These are phyloP conservation scores for Astrothelium macrocarpum DNA, from an alignment of 495 filamentous ascomycete species.

Conservation along the genomic window DNA sequence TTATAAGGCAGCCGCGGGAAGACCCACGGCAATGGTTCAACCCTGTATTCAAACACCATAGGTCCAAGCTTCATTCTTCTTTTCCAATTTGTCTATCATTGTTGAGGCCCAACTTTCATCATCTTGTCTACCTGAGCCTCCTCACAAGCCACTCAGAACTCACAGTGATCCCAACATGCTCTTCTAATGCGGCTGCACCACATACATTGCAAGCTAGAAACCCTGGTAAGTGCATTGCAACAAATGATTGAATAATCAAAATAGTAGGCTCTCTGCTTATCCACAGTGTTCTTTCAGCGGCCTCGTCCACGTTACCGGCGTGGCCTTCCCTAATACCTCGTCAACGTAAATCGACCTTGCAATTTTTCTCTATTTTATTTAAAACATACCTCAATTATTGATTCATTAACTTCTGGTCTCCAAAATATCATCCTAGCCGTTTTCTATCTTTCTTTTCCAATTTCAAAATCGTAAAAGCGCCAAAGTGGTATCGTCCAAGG, in stretches of 20 bases:
- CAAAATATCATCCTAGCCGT: too few relatives aligned
- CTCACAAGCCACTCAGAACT: not conserved
- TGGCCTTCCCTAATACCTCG: not conserved
- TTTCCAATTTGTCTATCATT: not conserved
- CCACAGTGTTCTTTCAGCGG: not conserved
- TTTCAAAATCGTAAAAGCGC: not conserved
- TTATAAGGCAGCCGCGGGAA: slow-evolving; percentile 3
- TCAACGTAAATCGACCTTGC: not conserved
- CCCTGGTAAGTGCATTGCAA: not conserved
- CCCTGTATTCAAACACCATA: not conserved
- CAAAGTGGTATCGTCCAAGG: not conserved
- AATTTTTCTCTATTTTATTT: too few relatives aligned
- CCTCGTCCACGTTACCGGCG: not conserved
- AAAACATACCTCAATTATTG: too few relatives aligned
- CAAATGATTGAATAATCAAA: not conserved
- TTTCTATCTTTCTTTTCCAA: not conserved
- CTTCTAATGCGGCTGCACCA: not conserved
- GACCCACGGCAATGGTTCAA: not conserved
- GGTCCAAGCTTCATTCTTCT: not conserved
- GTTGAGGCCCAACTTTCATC: not conserved
- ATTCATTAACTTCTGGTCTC: too few relatives aligned
- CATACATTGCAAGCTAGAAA: not conserved
- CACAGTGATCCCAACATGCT: not conserved
- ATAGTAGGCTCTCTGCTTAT: not conserved
- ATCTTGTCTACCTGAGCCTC: not conserved